Percentiles rank a stretch among this genome's conserved stretches.
Evolutionary conservation across 169 alveolate genomes (phyloP).

Genomic region (Plasmodium knowlesi): DNA sequence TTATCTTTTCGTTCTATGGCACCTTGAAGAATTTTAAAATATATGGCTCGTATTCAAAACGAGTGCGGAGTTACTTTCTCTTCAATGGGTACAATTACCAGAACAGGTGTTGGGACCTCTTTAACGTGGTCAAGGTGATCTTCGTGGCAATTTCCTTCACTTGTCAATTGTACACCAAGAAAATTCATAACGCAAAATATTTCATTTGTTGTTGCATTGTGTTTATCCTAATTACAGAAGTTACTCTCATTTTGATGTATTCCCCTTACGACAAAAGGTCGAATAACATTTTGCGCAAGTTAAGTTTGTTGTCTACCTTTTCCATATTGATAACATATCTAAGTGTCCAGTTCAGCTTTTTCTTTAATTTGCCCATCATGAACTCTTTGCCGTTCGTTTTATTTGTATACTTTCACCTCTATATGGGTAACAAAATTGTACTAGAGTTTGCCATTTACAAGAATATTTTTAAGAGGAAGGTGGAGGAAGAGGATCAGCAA

Average conservation of each 20-base stretch:
- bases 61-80: slow-evolving; percentile 34
- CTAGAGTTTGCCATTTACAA: slow-evolving; percentile 59
- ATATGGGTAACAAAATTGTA: slow-evolving; percentile 38
- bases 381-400: slow-evolving; percentile 38
- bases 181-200: slow-evolving; percentile 37
- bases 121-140: slow-evolving; percentile 29
- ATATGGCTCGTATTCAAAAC: slow-evolving; percentile 24
- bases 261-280: slow-evolving; percentile 75
- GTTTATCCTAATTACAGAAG: slow-evolving; percentile 35
- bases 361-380: slow-evolving; percentile 14
- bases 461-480: slow-evolving; percentile 31
- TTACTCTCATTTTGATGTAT: slow-evolving; percentile 35
- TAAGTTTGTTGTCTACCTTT: slow-evolving; percentile 36
- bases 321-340: slow-evolving; percentile 46
- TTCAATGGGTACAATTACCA: slow-evolving; percentile 73
- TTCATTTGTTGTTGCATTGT: slow-evolving; percentile 61
- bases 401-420: slow-evolving; percentile 41
- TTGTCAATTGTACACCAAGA: slow-evolving; percentile 54
- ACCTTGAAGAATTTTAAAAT: slow-evolving; percentile 36
- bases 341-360: slow-evolving; percentile 29
- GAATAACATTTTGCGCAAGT: slow-evolving; percentile 38
- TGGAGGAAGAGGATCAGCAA: background rate
- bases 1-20: background rate
- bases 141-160: slow-evolving; percentile 30
- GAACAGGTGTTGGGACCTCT: slow-evolving; percentile 71